Percentiles rank a stretch among this genome's conserved stretches.
phyloP scores from a whole-genome alignment of 2,329 filamentous ascomycete species.

The Paecilomyces variotii region DNA sequence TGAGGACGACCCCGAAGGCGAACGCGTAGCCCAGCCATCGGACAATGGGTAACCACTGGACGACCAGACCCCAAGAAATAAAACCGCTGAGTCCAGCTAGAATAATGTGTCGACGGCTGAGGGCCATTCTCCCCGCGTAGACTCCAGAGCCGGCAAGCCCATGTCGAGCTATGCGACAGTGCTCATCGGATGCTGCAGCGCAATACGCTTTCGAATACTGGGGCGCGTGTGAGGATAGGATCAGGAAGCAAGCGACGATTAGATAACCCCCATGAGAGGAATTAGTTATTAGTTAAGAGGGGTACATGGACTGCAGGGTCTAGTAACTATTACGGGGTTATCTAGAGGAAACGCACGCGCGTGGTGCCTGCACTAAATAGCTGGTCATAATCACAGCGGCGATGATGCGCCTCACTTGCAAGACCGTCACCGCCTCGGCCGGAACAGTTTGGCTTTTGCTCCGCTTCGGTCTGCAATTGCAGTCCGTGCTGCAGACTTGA shows the following conservation, averaged over 20 bases:
- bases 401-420: neutral
- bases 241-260: neutral
- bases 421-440: neutral
- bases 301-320: neutral
- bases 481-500: neutral
- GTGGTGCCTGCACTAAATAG: neutral
- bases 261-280: neutral
- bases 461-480: neutral
- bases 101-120: slow-evolving; percentile 36
- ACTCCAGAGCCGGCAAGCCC: slow-evolving; percentile 37
- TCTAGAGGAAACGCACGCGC: neutral
- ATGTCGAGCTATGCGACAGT: slow-evolving; percentile 21
- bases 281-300: neutral
- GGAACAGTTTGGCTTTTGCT: neutral
- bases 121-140: slow-evolving; percentile 37
- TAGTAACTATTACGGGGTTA: neutral
- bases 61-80: slow-evolving; percentile 79
- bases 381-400: neutral
- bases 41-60: slow-evolving; percentile 72
- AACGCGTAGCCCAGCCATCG: slow-evolving; percentile 85
- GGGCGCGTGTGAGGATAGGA: neutral
- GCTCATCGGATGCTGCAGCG: neutral
- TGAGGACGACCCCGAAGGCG: slow-evolving; percentile 54
- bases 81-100: slow-evolving; percentile 42
- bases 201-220: neutral